These are phyloP conservation scores for Kokia cookei DNA, from an alignment of 441 rosid species.

Conservation along the genomic window DNA sequence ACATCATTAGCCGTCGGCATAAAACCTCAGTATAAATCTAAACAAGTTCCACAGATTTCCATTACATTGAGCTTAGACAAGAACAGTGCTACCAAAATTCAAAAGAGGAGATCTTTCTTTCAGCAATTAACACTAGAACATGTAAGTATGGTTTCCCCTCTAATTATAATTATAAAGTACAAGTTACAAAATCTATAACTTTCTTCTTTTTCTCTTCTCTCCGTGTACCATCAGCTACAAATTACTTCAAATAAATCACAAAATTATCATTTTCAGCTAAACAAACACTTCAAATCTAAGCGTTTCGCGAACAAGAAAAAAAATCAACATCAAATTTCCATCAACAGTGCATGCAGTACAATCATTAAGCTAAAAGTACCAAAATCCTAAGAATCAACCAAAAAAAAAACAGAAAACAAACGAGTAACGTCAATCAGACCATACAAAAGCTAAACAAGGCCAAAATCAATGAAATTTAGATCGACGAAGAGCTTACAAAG, in stretches of 20 bases:
- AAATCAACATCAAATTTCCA: not conserved
- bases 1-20: not conserved
- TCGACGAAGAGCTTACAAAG: constrained; percentile 52
- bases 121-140: not conserved
- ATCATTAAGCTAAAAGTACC: not conserved
- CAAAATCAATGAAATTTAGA: constrained; percentile 16
- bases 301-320: not conserved
- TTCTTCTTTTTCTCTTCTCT: not conserved
- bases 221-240: constrained; percentile 1
- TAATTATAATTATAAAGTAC: not conserved
- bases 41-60: not conserved
- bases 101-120: not conserved
- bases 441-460: not conserved
- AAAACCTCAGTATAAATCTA: not conserved
- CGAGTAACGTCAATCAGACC: not conserved
- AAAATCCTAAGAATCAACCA: not conserved
- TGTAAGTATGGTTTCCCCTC: not conserved
- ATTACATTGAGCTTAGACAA: not conserved
- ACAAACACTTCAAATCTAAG: constrained; percentile 12
- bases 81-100: not conserved
- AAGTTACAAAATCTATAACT: not conserved
- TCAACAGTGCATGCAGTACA: not conserved
- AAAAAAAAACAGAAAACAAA: not conserved
- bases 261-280: not conserved
- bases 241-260: not conserved